Evolutionary conservation across 75 land plant genomes (phyloP), one percentile per base, ranked within the genome.

Genomic region (Cunninghamia lanceolata): DNA sequence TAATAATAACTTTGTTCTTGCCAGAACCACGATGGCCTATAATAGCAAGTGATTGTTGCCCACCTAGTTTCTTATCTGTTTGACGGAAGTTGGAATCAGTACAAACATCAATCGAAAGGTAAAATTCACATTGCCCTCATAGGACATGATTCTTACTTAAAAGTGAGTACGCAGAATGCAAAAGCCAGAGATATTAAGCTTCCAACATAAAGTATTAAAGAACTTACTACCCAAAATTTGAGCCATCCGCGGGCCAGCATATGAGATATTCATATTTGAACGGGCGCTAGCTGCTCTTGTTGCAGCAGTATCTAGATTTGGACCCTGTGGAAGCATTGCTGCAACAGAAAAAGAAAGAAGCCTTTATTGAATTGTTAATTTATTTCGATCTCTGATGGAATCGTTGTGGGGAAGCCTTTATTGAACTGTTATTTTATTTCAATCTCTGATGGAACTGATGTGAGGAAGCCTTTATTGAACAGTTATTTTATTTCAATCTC

Each of bases 11-110:
- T 79, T 81, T 88, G 88, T 91, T 91, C 82, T 90, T 91, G 9
- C 93, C 93, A 50, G 83, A 86, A 13, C 92, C 93, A 42, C 92
- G 88, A 84, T 91, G 93, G 9, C 93, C 93, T 50, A 91, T 79
- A 45, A 91, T 43, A 19, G 75, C 36, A 25, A 73, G 75, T 32
- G 75, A 34, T 13, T 73, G 36, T 34, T 73, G 75, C 36, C 75
- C 75, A 32, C 75, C 38, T 32, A 73, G 75, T 73, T 32, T 73
- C 11, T 73, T 73, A 34, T 30, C 75, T 73, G 75, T 73, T 73
- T 2, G 13, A 32, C 15, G 75, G 36, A 73, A 13, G 70, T 66
- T 28, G 9, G 30, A 66, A 66, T 32, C 13, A 32, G 36, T 73
- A 73, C 16, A 73, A 73, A 73, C 75, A 73, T 73, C 75, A 73